Conservation (phyloP, 2,329 filamentous ascomycete species). For the Gyromitra esculenta region DNA sequence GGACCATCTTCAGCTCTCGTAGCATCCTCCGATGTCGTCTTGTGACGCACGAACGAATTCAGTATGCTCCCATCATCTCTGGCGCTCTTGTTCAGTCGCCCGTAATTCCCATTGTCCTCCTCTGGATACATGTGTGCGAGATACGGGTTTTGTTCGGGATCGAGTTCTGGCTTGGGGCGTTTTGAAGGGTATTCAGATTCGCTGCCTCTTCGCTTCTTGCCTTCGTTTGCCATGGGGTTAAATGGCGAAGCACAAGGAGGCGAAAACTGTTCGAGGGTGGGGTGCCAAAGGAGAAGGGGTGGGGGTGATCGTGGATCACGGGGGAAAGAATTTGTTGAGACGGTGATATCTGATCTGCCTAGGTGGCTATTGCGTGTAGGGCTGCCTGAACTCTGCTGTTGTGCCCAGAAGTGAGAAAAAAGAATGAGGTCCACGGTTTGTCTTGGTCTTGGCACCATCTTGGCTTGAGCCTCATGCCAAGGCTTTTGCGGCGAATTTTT, state of each 20-base stretch:
- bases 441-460: constrained; percentile 18
- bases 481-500: constrained; percentile 36
- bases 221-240: constrained; percentile 32
- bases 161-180: constrained; percentile 32
- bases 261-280: too few species aligned
- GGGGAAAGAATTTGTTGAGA: neutral
- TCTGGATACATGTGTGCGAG: constrained; percentile 83
- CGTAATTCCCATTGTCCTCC: constrained; percentile 61
- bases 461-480: constrained; percentile 46
- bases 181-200: constrained; percentile 38
- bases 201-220: constrained; percentile 37
- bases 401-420: constrained; percentile 20
- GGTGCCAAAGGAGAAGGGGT: neutral
- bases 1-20: constrained; percentile 79
- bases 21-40: constrained; percentile 81
- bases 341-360: neutral
- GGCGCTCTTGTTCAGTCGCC: constrained; percentile 60
- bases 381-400: constrained; percentile 14
- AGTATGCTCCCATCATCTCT: constrained; percentile 65
- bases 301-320: constrained; percentile 1
- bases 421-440: constrained; percentile 10
- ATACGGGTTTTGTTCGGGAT: constrained; percentile 75
- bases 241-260: neutral
- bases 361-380: constrained; percentile 26
- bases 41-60: constrained; percentile 76